phyloP scores from a whole-genome alignment of 108 stramenopile species.

The Pseudonitzschia multistriata region DNA sequence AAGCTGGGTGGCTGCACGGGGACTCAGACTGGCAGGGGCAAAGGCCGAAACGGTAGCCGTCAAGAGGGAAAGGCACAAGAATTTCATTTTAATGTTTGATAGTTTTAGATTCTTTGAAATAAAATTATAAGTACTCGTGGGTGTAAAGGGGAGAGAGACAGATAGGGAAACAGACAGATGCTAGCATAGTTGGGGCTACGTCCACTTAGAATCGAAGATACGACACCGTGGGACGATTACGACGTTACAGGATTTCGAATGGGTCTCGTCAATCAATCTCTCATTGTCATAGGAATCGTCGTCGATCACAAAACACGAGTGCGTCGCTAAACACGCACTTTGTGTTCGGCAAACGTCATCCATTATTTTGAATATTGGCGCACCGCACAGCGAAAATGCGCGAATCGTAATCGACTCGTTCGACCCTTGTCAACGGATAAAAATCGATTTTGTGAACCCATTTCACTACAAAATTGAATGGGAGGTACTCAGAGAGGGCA shows the following conservation, averaged over 20 bases:
- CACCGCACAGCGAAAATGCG: neutral
- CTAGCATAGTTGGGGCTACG: neutral
- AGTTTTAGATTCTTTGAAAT: neutral
- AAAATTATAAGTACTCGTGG: constrained; percentile 14
- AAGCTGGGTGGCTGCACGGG: constrained; percentile 18
- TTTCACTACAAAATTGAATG: too few species aligned
- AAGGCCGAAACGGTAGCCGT: constrained; percentile 27
- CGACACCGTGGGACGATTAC: neutral
- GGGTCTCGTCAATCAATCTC: neutral
- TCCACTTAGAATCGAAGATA: neutral
- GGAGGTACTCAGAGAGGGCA: too few species aligned
- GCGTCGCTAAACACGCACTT: constrained; percentile 6
- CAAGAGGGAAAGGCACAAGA: constrained; percentile 15
- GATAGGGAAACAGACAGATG: neutral
- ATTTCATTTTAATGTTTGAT: constrained; percentile 22
- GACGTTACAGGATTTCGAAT: neutral
- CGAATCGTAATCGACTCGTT: neutral
- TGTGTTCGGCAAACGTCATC: constrained; percentile 4
- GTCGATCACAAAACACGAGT: constrained; percentile 10
- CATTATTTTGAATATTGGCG: neutral
- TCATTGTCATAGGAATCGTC: constrained; percentile 1
- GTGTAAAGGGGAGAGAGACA: neutral
- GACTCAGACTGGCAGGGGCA: constrained; percentile 17
- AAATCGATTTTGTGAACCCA: too few species aligned
- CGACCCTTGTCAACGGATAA: too few species aligned